Base-by-base conservation (phyloP, 2,329 filamentous ascomycete species). In the Huntiella decipiens region DNA sequence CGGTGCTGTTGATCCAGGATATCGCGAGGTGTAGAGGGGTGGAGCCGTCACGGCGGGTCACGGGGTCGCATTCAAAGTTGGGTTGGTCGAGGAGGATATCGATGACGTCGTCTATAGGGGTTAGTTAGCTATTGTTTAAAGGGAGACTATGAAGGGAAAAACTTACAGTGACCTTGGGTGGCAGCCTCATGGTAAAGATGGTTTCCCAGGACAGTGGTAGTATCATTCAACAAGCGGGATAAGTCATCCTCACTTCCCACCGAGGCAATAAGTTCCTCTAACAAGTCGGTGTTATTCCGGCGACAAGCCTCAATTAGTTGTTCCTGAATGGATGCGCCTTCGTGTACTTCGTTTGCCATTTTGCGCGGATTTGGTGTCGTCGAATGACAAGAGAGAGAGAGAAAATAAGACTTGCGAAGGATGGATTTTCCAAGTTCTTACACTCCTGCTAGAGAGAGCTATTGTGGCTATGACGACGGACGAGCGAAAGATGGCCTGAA, bases 221-320 rank as follows among this genome's bases (percentile, higher is more conserved):
- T 83, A 41, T 74, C 72, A 67, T 98, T 98, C 60, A 98, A 76
- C 53, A 93, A 77, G 43, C 73, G 61, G 32, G 86, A 77, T 50
- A 84, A 75, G 56, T 82, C 70, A 49, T 74, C 70, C 46, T 79
- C 75, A 49, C 65, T 63, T 53, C 73, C 72, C 57, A 74, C 65
- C 53, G 66, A 64, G 37, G 71, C 63, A 53, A 95, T 70, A 48
- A 87, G 72, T 56, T 91, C 79, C 55, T 73, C 65, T 47, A 96
- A 75, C 50, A 96, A 76, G 45, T 88, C 79, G 54, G 78, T 78
- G 64, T 96, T 95, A 71, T 96, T 88, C 57, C 86, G 76, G 51
- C 88, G 84, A 65, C 83, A 93, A 56, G 91, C 84, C 67, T 93
- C 88, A 63, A 96, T 76, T 55, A 96, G 74, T 57, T 83, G 74